Evolutionary conservation across 2,329 filamentous ascomycete genomes (phyloP).

Genomic region (Ophiostoma australiae): DNA sequence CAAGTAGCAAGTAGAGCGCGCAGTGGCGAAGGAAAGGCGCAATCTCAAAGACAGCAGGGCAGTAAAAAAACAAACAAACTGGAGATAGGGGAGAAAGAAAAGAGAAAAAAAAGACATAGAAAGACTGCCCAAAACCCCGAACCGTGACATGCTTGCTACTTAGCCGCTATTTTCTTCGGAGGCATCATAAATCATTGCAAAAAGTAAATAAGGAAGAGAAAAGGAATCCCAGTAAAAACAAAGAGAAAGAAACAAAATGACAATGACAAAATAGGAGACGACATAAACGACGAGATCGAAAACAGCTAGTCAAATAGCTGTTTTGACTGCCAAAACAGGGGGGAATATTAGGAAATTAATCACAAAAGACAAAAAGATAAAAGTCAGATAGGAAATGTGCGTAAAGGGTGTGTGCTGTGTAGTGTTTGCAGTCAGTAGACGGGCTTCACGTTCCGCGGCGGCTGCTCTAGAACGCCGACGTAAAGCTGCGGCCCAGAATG

Average conservation of each 20-base stretch:
- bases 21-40: neutral
- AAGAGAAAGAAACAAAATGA: slow-evolving; percentile 12
- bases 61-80: slow-evolving; percentile 13
- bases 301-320: neutral
- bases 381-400: neutral
- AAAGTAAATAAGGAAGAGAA: slow-evolving; percentile 9
- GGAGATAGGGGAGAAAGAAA: neutral
- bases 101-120: neutral
- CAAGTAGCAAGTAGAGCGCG: neutral
- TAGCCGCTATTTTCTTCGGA: slow-evolving; percentile 26
- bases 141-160: slow-evolving; percentile 16
- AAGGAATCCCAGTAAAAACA: slow-evolving; percentile 9
- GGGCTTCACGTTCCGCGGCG: neutral
- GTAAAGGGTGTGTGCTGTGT: neutral
- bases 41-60: neutral
- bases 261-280: neutral
- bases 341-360: neutral
- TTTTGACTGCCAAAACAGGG: neutral
- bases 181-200: slow-evolving; percentile 29
- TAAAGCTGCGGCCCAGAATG: slow-evolving; percentile 38
- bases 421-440: neutral
- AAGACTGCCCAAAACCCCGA: neutral
- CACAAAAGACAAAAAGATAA: neutral
- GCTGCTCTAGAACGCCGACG: slow-evolving; percentile 35
- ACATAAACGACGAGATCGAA: slow-evolving; percentile 7